These are phyloP conservation scores for Mycena rosella DNA, from an alignment of 768 basidiomycete species.

Conservation along the genomic window DNA sequence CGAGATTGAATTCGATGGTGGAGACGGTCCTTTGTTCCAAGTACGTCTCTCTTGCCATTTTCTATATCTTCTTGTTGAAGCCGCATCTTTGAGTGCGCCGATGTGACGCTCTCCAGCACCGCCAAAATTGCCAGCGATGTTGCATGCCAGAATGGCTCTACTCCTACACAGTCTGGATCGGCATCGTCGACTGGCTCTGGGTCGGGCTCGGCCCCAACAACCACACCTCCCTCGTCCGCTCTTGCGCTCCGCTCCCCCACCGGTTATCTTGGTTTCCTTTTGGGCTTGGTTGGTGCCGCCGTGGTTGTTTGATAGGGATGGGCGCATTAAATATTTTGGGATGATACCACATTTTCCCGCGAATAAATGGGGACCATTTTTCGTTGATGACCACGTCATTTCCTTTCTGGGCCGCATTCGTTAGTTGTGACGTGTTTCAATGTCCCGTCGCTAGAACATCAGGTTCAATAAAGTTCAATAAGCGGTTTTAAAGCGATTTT, in stretches of 20 bases:
- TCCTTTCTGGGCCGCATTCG: conserved; percentile 16
- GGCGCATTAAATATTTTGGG: too few relatives aligned
- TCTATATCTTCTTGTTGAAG: conserved; percentile 6
- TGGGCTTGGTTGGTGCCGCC: conserved; percentile 12
- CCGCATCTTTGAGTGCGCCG: conserved; percentile 71
- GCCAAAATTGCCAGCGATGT: conserved; percentile 62
- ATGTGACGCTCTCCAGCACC: conserved; percentile 72
- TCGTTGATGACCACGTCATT: not conserved
- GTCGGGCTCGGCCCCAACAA: too few relatives aligned
- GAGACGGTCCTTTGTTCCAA: conserved; percentile 81
- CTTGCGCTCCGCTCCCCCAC: not conserved
- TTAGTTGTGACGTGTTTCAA: conserved; percentile 10
- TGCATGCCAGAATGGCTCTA: conserved; percentile 48
- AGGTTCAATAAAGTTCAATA: too few relatives aligned
- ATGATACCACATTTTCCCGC: too few relatives aligned
- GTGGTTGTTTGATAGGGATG: conserved; percentile 7
- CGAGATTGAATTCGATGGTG: conserved; percentile 75
- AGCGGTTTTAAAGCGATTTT: too few relatives aligned
- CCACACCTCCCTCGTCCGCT: too few relatives aligned
- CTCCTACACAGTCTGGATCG: too few relatives aligned
- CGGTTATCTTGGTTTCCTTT: conserved; percentile 1
- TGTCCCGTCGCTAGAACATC: not conserved
- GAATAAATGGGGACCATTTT: too few relatives aligned
- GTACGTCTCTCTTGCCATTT: conserved; percentile 46
- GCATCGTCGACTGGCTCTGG: too few relatives aligned